Conservation (phyloP, 2,329 filamentous ascomycete species). For the Seiridium cupressi region DNA sequence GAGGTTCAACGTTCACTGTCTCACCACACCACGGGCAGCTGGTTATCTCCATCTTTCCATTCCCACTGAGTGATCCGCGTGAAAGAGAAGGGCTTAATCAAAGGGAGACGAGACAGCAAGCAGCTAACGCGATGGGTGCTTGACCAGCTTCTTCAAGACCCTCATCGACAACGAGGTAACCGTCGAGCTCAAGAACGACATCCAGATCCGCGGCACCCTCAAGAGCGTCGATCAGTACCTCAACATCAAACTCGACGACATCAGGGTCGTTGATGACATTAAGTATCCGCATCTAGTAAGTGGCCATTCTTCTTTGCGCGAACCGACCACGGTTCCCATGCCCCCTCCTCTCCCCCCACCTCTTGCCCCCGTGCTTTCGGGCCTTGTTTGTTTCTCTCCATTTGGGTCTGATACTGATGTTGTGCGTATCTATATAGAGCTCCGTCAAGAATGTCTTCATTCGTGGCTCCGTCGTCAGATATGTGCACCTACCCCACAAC, state of each 20-base stretch:
- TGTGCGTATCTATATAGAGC: slow-evolving; percentile 39
- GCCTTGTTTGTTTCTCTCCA: not conserved
- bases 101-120: not conserved
- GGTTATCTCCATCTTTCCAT: no score
- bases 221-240: slow-evolving; percentile 99
- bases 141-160: slow-evolving; percentile 89
- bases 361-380: not conserved
- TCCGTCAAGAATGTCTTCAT: slow-evolving; percentile 96
- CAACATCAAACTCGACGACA: slow-evolving; percentile 98
- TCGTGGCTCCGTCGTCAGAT: slow-evolving; percentile 86
- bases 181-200: slow-evolving; percentile 99
- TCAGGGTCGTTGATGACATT: slow-evolving; percentile 86
- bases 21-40: no score
- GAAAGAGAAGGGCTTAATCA: not conserved
- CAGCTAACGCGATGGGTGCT: not conserved
- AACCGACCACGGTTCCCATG: not conserved
- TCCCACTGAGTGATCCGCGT: no score
- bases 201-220: slow-evolving; percentile 89
- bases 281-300: slow-evolving; percentile 89
- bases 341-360: not conserved
- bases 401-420: slow-evolving; percentile 3
- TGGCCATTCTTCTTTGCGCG: slow-evolving; percentile 1
- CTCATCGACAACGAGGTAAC: slow-evolving; percentile 97
- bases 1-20: no score
- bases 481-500: slow-evolving; percentile 80